Evolutionary conservation across 2,329 filamentous ascomycete genomes (phyloP), one percentile per base, ranked within the genome.

Genomic region (Nannizzia gypsea): DNA sequence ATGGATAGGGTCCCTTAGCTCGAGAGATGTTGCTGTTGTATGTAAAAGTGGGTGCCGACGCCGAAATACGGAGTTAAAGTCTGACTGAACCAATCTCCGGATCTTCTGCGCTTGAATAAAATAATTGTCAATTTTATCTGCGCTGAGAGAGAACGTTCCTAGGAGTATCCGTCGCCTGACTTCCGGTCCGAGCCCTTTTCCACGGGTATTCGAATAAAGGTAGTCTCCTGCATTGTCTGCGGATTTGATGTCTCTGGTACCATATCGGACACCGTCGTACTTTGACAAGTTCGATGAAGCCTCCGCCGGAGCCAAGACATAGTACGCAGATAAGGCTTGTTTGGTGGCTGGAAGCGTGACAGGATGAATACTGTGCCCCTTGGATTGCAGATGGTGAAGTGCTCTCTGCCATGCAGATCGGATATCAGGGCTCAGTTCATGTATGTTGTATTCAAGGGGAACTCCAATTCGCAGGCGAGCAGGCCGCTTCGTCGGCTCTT

Each of bases 201-300:
- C 87, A 60, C 93, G 83, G 0, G 88, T 90, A 44, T 80, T 78
- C 0, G 90, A 84, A 71, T 93, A 97, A 1, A 95, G 77, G 59
- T 72, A 71, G 11, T 80, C 79, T 6, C 80, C 79, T 9, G 76
- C 78, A 4, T 80, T 77, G 60, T 83, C 83, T n/a, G 69, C 64
- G 8, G 68, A 68, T 8, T 74, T 71, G 1, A 72, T 68, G 3
- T 75, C 75, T 31, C 84, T 80, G 20, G 78, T 79, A 1, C 93
- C 93, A 73, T 95, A 99, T 9, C 93, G 87, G n/a, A 97, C 84
- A 20, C 93, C 93, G 67, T 99, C 95, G 72, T 96, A 99, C 71
- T 95, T 96, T 60, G 93, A 89, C 1, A 99, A 82, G 68, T 99
- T 99, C 15, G 92, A 97, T 1, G 90, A 90, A 2, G 93, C 93